Percentiles rank a stretch among this genome's conserved stretches.
Evolutionary conservation across 768 basidiomycete species (phyloP).

Genomic region (Phanerodontia chrysosporium): DNA sequence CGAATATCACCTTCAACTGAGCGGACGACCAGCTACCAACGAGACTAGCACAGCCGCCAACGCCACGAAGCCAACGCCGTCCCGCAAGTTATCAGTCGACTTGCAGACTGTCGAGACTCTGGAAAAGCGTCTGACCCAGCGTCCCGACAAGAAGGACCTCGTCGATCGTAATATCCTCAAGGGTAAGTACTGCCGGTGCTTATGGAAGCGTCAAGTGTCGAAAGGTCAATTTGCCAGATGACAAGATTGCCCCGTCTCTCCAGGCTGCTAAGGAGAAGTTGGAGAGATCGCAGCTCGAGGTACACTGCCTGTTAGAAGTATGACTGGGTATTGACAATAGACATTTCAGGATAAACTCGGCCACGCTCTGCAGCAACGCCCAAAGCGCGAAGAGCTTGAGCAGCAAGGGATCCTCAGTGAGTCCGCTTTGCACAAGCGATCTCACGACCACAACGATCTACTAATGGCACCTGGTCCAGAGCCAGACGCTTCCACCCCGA

Average conservation of each 20-base stretch:
- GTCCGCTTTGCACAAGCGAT: constrained; percentile 2
- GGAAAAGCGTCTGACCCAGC: constrained; percentile 47
- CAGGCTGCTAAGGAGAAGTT: constrained; percentile 57
- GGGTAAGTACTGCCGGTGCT: too few species aligned
- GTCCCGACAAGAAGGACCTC: constrained; percentile 59
- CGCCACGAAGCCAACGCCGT: constrained; percentile 11
- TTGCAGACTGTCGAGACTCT: constrained; percentile 38
- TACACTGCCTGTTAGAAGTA: constrained; percentile 21
- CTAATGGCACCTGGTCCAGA: not conserved
- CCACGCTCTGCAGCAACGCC: constrained; percentile 52
- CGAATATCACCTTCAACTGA: not conserved
- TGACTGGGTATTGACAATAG: not conserved
- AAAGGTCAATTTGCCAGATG: constrained; percentile 37
- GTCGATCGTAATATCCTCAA: constrained; percentile 70
- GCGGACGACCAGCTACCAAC: not conserved
- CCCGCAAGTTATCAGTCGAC: constrained; percentile 30
- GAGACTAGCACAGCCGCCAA: constrained; percentile 5
- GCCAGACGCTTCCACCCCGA: not conserved
- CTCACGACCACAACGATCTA: not conserved
- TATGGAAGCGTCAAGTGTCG: not conserved
- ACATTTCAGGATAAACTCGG: constrained; percentile 60
- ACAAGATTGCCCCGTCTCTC: constrained; percentile 56
- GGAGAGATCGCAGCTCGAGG: constrained; percentile 61
- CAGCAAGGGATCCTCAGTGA: constrained; percentile 55
- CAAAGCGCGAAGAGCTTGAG: constrained; percentile 58